A percentile compares a stretch with the other conserved stretches of the same genome.
Evolutionary conservation across 179 eudicot genomes (phyloP).

Genomic region (Amaranthus tricolor): DNA sequence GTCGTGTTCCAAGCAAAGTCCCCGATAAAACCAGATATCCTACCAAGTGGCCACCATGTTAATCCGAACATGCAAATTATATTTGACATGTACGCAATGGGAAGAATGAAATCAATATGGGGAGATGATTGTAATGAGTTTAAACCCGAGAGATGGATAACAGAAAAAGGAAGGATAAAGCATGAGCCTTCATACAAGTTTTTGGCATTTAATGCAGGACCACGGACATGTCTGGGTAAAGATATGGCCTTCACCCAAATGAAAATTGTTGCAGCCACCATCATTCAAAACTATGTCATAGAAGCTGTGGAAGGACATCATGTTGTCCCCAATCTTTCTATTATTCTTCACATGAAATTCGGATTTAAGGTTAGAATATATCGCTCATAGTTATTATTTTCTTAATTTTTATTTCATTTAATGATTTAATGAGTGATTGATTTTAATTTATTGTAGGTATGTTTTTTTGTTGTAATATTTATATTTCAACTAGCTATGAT

Average conservation of each 20-base stretch:
- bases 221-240: conserved; percentile 40
- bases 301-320: conserved; percentile 23
- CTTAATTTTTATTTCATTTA: too few species aligned
- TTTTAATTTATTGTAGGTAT: too few species aligned
- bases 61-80: conserved; percentile 34
- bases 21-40: conserved; percentile 29
- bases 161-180: conserved; percentile 25
- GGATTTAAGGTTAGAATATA: conserved; percentile 25
- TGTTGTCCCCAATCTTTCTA: conserved; percentile 17
- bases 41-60: conserved; percentile 50
- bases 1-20: conserved; percentile 39
- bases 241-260: conserved; percentile 33
- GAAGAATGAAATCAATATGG: conserved; percentile 43
- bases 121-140: conserved; percentile 35
- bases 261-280: conserved; percentile 30
- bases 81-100: conserved; percentile 37
- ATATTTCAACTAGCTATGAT: too few species aligned
- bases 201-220: conserved; percentile 35
- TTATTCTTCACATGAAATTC: conserved; percentile 21
- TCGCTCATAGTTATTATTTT: neutral
- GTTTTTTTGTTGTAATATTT: too few species aligned
- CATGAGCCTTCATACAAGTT: conserved; percentile 34
- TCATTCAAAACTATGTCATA: conserved; percentile 28
- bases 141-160: conserved; percentile 33
- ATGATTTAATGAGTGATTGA: too few species aligned